phyloP scores from a whole-genome alignment of 2,329 filamentous ascomycete species.

The Lecanicillium sp. region DNA sequence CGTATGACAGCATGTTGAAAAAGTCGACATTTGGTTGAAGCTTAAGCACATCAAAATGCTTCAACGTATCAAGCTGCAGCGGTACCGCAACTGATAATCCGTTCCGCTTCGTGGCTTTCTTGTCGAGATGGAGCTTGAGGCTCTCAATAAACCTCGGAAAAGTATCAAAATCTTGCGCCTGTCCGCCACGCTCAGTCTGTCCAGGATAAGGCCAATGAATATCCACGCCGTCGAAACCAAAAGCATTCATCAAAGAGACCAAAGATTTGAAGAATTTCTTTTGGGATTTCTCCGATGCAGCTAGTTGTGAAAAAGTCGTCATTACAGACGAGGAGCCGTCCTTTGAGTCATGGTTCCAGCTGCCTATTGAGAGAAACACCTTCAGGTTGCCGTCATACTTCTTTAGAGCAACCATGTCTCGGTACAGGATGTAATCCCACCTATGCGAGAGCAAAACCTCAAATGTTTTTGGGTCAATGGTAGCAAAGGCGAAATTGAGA shows the following conservation, averaged over 20 bases:
- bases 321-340: background rate
- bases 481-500: background rate
- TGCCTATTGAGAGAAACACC: background rate
- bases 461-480: background rate
- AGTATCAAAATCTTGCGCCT: background rate
- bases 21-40: background rate
- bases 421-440: background rate
- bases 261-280: background rate
- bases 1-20: background rate
- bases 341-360: background rate
- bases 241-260: background rate
- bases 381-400: background rate
- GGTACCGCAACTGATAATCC: background rate
- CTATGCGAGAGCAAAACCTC: background rate
- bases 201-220: background rate
- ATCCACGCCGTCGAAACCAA: background rate
- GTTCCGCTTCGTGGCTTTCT: background rate
- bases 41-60: background rate
- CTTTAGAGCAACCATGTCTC: background rate
- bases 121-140: background rate
- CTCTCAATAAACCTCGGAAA: background rate
- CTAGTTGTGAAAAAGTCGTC: background rate
- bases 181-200: background rate
- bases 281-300: background rate
- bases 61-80: background rate